Evolutionary conservation across 2,329 filamentous ascomycete species (phyloP).

Genomic region (Chaetoscypha palmicola): DNA sequence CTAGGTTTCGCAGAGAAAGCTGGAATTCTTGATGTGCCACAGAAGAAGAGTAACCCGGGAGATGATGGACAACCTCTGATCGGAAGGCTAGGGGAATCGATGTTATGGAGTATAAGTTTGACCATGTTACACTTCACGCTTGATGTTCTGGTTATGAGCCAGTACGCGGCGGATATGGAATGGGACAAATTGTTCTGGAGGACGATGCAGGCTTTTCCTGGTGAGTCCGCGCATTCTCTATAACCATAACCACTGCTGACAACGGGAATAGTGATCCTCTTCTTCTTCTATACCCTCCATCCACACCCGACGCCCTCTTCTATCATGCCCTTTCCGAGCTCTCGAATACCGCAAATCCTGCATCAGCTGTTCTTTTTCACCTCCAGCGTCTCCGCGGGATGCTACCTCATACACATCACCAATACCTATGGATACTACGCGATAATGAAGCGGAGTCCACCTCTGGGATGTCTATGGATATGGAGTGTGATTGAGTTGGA

Average conservation of each 20-base stretch:
- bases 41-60: constrained; percentile 25
- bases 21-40: constrained; percentile 35
- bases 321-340: constrained; percentile 44
- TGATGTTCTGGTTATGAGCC: constrained; percentile 71
- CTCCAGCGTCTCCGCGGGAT: constrained; percentile 56
- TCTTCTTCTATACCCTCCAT: constrained; percentile 30
- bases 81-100: constrained; percentile 37
- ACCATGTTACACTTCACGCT: constrained; percentile 70
- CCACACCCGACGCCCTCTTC: constrained; percentile 37
- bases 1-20: constrained; percentile 63
- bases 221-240: constrained; percentile 33
- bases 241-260: constrained; percentile 2
- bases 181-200: constrained; percentile 49
- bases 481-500: constrained; percentile 88
- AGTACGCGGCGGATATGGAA: constrained; percentile 62
- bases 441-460: constrained; percentile 87
- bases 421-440: constrained; percentile 77
- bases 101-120: constrained; percentile 55
- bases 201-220: constrained; percentile 44
- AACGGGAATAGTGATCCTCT: constrained; percentile 31
- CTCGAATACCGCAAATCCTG: constrained; percentile 39
- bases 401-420: constrained; percentile 73
- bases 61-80: constrained; percentile 22
- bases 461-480: constrained; percentile 83
- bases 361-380: constrained; percentile 58